Evolutionary conservation across 768 basidiomycete genomes (phyloP).

Genomic region (Ramaria rubella): DNA sequence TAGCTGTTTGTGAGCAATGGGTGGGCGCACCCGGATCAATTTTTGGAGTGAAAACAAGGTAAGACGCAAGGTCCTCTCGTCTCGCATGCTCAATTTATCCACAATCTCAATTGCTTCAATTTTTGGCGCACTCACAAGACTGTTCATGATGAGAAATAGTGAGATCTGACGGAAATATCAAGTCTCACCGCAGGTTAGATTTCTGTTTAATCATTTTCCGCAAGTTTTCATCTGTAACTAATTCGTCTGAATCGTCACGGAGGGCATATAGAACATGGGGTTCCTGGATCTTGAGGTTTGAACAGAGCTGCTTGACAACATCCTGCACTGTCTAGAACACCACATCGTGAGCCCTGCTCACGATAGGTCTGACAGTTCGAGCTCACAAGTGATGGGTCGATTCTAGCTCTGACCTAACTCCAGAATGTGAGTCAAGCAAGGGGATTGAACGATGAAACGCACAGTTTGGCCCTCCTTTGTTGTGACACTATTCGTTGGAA

Average conservation of each 20-base stretch:
- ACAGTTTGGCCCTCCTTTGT: conserved; percentile 52
- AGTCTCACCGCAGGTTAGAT: conserved; percentile 65
- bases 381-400: conserved; percentile 64
- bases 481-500: conserved; percentile 81
- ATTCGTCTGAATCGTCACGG: conserved; percentile 73
- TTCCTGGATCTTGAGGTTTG: conserved; percentile 74
- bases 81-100: conserved; percentile 55
- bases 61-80: conserved; percentile 55
- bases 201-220: conserved; percentile 75
- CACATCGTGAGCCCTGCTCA: background rate
- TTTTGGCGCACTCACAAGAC: conserved; percentile 72
- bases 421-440: background rate
- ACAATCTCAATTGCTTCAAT: conserved; percentile 75
- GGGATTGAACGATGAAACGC: conserved; percentile 23
- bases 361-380: background rate
- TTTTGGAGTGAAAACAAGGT: conserved; percentile 76
- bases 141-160: conserved; percentile 23
- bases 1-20: background rate
- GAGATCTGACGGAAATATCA: background rate
- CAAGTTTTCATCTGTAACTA: conserved; percentile 85
- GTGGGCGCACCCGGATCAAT: conserved; percentile 57
- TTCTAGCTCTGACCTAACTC: conserved; percentile 63
- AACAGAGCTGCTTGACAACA: conserved; percentile 75
- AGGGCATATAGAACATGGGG: conserved; percentile 67
- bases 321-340: conserved; percentile 56